phyloP scores from a whole-genome alignment of 2,329 filamentous ascomycete genomes.

The Dothideomycetes sp. region DNA sequence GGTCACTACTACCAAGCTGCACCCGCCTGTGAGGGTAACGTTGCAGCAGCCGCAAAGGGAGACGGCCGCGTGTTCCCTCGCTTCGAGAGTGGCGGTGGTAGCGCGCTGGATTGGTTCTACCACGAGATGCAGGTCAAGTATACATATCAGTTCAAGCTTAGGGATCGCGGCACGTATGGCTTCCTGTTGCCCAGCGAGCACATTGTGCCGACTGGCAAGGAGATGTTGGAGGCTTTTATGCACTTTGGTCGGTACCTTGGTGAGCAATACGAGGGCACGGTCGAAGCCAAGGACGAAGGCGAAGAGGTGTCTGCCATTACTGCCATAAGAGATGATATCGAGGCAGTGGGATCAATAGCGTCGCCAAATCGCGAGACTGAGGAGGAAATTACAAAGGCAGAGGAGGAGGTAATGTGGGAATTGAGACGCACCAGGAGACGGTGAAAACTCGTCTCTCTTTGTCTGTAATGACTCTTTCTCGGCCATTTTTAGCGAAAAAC shows the following conservation, averaged over 20 bases:
- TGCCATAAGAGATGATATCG: too few species aligned
- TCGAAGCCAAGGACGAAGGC: slow-evolving; percentile 5
- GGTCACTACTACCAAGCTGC: slow-evolving; percentile 48
- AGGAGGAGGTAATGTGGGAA: neutral
- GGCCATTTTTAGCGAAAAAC: neutral
- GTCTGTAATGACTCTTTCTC: neutral
- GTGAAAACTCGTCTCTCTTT: neutral
- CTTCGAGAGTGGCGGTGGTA: slow-evolving; percentile 69
- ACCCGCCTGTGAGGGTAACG: slow-evolving; percentile 77
- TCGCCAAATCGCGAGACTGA: neutral
- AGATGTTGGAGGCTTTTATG: slow-evolving; percentile 71
- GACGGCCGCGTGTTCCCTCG: slow-evolving; percentile 33
- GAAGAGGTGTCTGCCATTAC: too few species aligned
- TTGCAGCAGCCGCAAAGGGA: slow-evolving; percentile 28
- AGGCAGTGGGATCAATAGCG: too few species aligned
- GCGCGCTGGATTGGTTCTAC: slow-evolving; percentile 91
- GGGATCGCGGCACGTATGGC: slow-evolving; percentile 88
- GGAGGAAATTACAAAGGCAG: slow-evolving; percentile 1
- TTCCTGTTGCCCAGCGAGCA: slow-evolving; percentile 80
- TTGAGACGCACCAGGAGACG: neutral
- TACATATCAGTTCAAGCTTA: slow-evolving; percentile 86
- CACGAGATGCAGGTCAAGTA: slow-evolving; percentile 72
- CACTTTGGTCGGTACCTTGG: slow-evolving; percentile 75
- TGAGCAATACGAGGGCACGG: slow-evolving; percentile 24
- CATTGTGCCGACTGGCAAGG: slow-evolving; percentile 81